These are phyloP conservation scores for Arxiozyma telluris DNA, from an alignment of 1,139 yeast genomes.

Conservation along the genomic window DNA sequence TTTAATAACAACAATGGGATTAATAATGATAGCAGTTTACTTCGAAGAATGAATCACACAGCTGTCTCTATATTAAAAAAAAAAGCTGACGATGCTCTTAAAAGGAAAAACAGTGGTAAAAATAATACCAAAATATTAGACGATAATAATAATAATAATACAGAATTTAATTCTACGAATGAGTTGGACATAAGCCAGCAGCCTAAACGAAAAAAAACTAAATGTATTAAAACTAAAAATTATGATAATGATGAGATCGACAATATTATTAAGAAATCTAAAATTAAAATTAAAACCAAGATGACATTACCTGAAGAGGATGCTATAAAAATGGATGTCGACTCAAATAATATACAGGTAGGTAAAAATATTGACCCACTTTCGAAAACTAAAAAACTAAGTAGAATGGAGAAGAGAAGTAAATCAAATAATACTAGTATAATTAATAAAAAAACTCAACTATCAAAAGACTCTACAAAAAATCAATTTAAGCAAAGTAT, in stretches of 20 bases:
- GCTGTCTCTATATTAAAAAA: background rate
- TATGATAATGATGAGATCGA: background rate
- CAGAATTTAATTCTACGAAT: no score
- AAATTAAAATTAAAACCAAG: background rate
- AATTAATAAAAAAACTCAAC: background rate
- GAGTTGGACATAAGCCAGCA: no score
- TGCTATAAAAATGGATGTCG: constrained; percentile 8
- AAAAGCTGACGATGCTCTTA: background rate
- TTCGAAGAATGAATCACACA: background rate
- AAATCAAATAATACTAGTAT: no score
- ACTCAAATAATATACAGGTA: background rate
- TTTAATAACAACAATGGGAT: no score
- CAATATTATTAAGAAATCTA: background rate
- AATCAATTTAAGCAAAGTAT: no score
- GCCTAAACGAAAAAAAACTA: no score
- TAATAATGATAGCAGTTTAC: background rate
- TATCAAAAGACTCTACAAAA: background rate
- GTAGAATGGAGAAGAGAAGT: no score
- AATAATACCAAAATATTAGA: no score
- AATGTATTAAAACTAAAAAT: background rate
- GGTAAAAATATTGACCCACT: background rate
- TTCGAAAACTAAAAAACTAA: no score
- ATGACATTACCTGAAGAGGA: background rate
- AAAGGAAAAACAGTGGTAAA: background rate
- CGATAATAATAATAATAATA: no score